Evolutionary conservation across 108 stramenopile species (phyloP).

Genomic region (Fistulifera pelliculosa): DNA sequence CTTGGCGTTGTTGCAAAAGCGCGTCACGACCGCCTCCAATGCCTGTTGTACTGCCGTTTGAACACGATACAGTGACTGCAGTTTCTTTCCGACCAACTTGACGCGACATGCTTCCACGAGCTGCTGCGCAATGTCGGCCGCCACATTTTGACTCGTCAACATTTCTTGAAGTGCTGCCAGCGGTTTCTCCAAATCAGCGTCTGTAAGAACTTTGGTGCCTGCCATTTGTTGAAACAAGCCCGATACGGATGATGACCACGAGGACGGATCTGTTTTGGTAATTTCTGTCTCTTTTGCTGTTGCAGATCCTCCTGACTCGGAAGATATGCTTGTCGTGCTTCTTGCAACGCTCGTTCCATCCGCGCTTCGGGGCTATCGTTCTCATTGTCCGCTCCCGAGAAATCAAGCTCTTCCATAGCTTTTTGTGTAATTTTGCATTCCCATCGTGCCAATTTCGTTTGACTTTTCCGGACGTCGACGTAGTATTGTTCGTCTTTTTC

Average conservation of each 20-base stretch:
- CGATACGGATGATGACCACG: constrained; percentile 46
- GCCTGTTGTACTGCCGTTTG: constrained; percentile 79
- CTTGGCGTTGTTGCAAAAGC: constrained; percentile 35
- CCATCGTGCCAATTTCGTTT: constrained; percentile 78
- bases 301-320: constrained; percentile 72
- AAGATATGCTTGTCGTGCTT: constrained; percentile 82
- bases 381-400: constrained; percentile 8
- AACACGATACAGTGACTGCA: constrained; percentile 60
- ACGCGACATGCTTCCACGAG: constrained; percentile 49
- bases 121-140: constrained; percentile 70
- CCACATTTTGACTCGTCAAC: constrained; percentile 87
- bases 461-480: constrained; percentile 42
- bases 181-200: constrained; percentile 60
- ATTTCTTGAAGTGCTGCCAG: constrained; percentile 75
- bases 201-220: constrained; percentile 50
- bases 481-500: constrained; percentile 13
- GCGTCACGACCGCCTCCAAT: constrained; percentile 55
- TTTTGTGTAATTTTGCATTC: constrained; percentile 70
- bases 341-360: constrained; percentile 51
- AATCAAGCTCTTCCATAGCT: constrained; percentile 60
- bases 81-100: constrained; percentile 55
- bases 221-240: constrained; percentile 45
- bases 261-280: constrained; percentile 23
- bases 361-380: constrained; percentile 18
- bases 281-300: constrained; percentile 38